These are phyloP conservation scores for Neocucurbitaria cava DNA, from an alignment of 2,329 filamentous ascomycete genomes.

Conservation along the genomic window DNA sequence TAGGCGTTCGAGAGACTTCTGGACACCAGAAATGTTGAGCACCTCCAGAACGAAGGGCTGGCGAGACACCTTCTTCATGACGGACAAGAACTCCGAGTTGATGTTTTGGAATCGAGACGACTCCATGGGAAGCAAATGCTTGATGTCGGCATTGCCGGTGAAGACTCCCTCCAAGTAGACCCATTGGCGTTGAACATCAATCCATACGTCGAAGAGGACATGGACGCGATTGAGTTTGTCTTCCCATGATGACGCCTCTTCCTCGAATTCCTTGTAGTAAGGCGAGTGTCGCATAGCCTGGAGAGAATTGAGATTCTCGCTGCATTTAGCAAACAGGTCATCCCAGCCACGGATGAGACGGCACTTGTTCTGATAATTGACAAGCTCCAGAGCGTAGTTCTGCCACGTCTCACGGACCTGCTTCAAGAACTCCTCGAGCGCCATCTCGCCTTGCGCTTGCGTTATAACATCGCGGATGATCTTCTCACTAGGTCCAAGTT, in stretches of 20 bases:
- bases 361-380: slow-evolving; percentile 98
- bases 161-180: slow-evolving; percentile 99
- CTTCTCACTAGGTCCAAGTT: slow-evolving; percentile 83
- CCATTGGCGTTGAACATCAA: slow-evolving; percentile 99
- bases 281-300: slow-evolving; percentile 99
- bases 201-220: slow-evolving; percentile 98
- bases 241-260: slow-evolving; percentile 95
- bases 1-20: slow-evolving; percentile 92
- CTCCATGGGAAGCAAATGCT: slow-evolving; percentile 94
- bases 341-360: slow-evolving; percentile 97
- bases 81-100: slow-evolving; percentile 97
- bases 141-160: slow-evolving; percentile 98
- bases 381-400: slow-evolving; percentile 90
- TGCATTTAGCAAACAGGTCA: slow-evolving; percentile 97
- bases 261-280: slow-evolving; percentile 99
- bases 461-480: slow-evolving; percentile 92
- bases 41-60: slow-evolving; percentile 95
- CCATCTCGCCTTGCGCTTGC: slow-evolving; percentile 98
- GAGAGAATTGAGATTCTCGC: slow-evolving; percentile 95
- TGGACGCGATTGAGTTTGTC: slow-evolving; percentile 98
- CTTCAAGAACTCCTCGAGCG: slow-evolving; percentile 94
- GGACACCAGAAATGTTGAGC: slow-evolving; percentile 91
- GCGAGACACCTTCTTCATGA: slow-evolving; percentile 99
- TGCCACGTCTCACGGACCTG: slow-evolving; percentile 97
- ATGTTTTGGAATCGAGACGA: slow-evolving; percentile 98